phyloP scores from a whole-genome alignment of 2,329 filamentous ascomycete species.

The Pezicula radicicola region DNA sequence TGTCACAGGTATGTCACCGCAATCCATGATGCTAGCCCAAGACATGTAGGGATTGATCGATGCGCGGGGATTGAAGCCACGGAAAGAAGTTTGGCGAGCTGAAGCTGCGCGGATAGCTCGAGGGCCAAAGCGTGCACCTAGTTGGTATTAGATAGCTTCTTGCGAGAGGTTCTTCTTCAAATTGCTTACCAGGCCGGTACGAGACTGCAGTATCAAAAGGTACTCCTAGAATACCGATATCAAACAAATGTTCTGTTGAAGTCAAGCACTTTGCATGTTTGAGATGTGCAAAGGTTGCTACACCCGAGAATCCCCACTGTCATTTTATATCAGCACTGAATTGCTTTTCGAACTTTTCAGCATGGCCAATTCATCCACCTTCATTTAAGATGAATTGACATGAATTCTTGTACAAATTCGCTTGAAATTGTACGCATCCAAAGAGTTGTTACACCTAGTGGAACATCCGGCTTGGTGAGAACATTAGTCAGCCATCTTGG shows the following conservation, averaged over 20 bases:
- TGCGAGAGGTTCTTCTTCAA: too few relatives aligned
- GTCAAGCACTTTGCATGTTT: slow-evolving; percentile 67
- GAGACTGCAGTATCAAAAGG: slow-evolving; percentile 73
- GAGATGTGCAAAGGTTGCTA: slow-evolving; percentile 72
- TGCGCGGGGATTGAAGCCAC: slow-evolving; percentile 80
- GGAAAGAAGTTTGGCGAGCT: slow-evolving; percentile 73
- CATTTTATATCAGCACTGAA: background rate
- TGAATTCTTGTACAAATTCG: too few relatives aligned
- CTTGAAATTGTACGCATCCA: background rate
- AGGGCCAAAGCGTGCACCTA: slow-evolving; percentile 77
- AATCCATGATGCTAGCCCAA: slow-evolving; percentile 81
- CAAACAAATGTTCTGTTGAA: slow-evolving; percentile 59
- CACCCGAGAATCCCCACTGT: slow-evolving; percentile 66
- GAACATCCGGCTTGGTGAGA: too few relatives aligned
- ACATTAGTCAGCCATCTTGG: background rate
- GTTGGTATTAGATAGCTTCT: background rate
- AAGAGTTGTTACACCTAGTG: too few relatives aligned
- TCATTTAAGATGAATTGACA: too few relatives aligned
- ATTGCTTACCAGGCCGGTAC: slow-evolving; percentile 59
- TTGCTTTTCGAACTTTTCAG: background rate
- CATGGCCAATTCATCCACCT: background rate
- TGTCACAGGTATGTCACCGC: slow-evolving; percentile 84
- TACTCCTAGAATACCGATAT: slow-evolving; percentile 70
- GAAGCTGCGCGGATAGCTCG: slow-evolving; percentile 84
- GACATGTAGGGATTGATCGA: slow-evolving; percentile 78